Percentiles rank a stretch among this genome's conserved stretches.
These are phyloP conservation scores for Annulohypoxylon maeteangense DNA, from an alignment of 495 filamentous ascomycete genomes.

Conservation along the genomic window DNA sequence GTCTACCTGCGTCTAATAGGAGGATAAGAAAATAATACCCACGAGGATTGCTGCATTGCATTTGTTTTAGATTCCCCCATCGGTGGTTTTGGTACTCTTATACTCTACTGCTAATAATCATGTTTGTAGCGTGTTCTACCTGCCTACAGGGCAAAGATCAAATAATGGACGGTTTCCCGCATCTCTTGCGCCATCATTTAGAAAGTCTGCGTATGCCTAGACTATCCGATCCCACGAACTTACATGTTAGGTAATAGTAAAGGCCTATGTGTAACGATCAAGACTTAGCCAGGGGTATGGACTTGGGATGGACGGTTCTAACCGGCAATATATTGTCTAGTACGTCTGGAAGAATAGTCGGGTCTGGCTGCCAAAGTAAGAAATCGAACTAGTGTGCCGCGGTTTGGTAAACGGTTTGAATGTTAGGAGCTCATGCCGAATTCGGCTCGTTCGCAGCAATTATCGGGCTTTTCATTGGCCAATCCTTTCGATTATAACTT, in stretches of 20 bases:
- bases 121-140: slow-evolving; percentile 17
- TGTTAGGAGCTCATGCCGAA: slow-evolving; percentile 39
- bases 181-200: neutral
- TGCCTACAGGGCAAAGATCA: neutral
- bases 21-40: slow-evolving; percentile 35
- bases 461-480: slow-evolving; percentile 31
- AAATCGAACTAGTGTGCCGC: slow-evolving; percentile 9
- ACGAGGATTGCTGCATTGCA: slow-evolving; percentile 20
- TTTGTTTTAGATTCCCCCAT: slow-evolving; percentile 14
- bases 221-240: neutral
- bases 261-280: neutral
- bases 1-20: neutral
- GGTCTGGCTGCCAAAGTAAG: slow-evolving; percentile 10
- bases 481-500: slow-evolving; percentile 30
- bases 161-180: neutral
- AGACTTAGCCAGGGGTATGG: neutral
- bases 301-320: slow-evolving; percentile 9
- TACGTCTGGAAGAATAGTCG: neutral
- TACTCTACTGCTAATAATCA: slow-evolving; percentile 20
- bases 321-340: neutral
- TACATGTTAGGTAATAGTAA: neutral
- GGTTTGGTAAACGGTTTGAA: neutral
- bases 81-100: slow-evolving; percentile 31
- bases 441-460: slow-evolving; percentile 37
- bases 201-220: slow-evolving; percentile 2